A percentile compares a stretch with the other conserved stretches of the same genome.
phyloP scores from a whole-genome alignment of 2,329 filamentous ascomycete species.

The Arthrobotrys sphaeroides region DNA sequence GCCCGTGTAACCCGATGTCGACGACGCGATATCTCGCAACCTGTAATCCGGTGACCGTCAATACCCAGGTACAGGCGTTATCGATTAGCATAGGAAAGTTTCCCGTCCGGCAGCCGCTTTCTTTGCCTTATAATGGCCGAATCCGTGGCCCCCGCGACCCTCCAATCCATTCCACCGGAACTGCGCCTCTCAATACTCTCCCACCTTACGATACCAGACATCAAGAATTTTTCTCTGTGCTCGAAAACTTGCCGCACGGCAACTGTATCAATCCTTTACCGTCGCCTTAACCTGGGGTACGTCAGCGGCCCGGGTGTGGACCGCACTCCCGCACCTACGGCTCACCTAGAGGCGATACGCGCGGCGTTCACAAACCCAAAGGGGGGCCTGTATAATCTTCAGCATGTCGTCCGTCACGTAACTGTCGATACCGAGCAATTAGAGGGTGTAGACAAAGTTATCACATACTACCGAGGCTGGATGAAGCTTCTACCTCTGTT shows the following conservation, averaged over 20 bases:
- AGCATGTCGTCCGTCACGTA: conserved; percentile 7
- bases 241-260: neutral
- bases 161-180: neutral
- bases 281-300: neutral
- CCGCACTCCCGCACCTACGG: neutral
- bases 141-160: neutral
- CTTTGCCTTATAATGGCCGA: too few species aligned
- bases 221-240: conserved; percentile 9
- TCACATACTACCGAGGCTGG: conserved; percentile 7
- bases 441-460: neutral
- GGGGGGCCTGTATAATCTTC: neutral
- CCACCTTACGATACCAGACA: neutral
- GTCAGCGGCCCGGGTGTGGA: neutral
- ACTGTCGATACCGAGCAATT: conserved; percentile 14
- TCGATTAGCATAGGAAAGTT: too few species aligned
- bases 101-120: too few species aligned
- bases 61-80: too few species aligned
- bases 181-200: neutral
- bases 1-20: too few species aligned
- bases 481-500: conserved; percentile 8
- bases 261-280: neutral
- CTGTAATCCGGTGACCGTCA: too few species aligned
- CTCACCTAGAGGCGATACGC: neutral
- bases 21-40: too few species aligned
- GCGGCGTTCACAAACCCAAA: neutral